Conservation (phyloP, 2,329 filamentous ascomycete species). For the Trichoderma endophyticum region DNA sequence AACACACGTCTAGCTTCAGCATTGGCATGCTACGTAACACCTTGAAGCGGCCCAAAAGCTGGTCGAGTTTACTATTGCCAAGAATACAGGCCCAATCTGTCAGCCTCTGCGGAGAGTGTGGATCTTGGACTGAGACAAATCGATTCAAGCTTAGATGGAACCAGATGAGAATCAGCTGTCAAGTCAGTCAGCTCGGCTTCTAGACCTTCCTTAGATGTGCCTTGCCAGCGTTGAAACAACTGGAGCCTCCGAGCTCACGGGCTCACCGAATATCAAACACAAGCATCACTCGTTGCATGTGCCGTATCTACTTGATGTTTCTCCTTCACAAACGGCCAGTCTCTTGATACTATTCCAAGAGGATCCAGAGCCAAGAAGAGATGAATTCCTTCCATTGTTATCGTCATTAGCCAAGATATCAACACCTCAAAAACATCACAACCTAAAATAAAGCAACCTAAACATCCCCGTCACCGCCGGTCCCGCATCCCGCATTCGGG, state of each 20-base stretch:
- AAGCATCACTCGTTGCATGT: not conserved
- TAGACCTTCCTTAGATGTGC: not conserved
- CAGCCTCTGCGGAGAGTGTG: not conserved
- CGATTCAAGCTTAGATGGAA: not conserved
- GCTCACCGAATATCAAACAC: not conserved
- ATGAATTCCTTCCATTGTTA: too few relatives aligned
- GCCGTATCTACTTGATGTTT: not conserved
- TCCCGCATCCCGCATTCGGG: conserved; percentile 13
- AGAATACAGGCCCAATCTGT: not conserved
- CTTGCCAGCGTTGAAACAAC: not conserved
- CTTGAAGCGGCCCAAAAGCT: not conserved
- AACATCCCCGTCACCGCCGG: not conserved
- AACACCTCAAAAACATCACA: too few relatives aligned
- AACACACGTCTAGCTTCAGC: not conserved
- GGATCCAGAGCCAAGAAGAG: too few relatives aligned
- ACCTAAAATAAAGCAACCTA: not conserved
- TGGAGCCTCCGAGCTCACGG: not conserved
- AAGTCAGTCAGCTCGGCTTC: not conserved
- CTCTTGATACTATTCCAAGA: too few relatives aligned
- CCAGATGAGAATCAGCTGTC: not conserved
- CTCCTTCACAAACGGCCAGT: not conserved
- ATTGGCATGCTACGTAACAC: conserved; percentile 3
- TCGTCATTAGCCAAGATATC: too few relatives aligned
- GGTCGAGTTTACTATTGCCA: not conserved
- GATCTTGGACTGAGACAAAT: not conserved